These are phyloP conservation scores for Paramecium pentaurelia DNA, from an alignment of 73 alveolate species.

Conservation along the genomic window DNA sequence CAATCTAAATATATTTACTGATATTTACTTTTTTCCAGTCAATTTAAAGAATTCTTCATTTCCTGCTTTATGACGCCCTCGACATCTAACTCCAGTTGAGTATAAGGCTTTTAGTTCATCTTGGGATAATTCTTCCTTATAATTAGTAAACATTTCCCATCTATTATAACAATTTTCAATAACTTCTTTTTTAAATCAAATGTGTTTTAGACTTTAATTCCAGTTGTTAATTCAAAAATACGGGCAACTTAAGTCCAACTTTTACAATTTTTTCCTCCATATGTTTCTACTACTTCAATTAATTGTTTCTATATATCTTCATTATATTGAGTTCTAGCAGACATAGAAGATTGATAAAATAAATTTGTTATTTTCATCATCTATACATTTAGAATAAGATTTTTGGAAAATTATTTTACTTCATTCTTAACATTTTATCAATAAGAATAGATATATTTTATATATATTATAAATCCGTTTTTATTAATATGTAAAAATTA, in stretches of 20 bases:
- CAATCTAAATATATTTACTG: neutral
- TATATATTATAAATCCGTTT: neutral
- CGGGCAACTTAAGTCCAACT: conserved; percentile 7
- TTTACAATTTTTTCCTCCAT: neutral
- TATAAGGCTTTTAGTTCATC: neutral
- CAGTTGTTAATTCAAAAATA: neutral
- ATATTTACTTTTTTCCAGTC: neutral
- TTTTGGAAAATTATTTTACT: neutral
- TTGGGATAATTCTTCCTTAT: neutral
- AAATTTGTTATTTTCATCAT: neutral
- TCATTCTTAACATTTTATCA: neutral
- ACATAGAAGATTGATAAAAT: neutral
- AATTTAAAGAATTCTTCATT: neutral
- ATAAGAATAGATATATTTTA: neutral
- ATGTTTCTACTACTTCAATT: neutral
- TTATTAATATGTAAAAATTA: neutral
- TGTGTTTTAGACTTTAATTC: neutral
- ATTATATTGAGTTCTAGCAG: neutral
- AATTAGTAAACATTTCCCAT: conserved; percentile 19
- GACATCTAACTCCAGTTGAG: neutral
- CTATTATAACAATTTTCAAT: neutral
- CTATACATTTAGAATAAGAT: neutral
- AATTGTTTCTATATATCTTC: neutral
- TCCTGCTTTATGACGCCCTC: conserved; percentile 1
- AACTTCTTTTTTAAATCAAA: conserved; percentile 9